These are phyloP conservation scores for Carex scoparia DNA, from an alignment of 176 grass and related monocot genomes.

Conservation along the genomic window DNA sequence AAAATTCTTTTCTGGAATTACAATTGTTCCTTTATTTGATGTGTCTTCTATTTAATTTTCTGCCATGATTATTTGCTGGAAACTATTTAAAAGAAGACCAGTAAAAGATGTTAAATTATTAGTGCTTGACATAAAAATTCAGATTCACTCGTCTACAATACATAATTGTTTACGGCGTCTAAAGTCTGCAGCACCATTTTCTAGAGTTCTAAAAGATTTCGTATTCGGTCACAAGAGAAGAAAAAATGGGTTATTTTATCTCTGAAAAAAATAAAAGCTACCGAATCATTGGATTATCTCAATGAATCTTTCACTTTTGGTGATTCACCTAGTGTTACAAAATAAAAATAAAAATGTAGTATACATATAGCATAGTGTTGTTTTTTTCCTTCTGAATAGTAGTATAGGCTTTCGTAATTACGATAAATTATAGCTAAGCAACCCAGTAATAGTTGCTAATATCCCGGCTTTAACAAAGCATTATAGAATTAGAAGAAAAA, in stretches of 20 bases:
- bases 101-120: background rate
- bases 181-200: background rate
- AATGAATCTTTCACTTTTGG: background rate
- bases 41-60: background rate
- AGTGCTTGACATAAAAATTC: background rate
- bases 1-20: background rate
- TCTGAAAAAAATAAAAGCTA: too few species aligned
- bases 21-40: background rate
- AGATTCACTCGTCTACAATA: background rate
- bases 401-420: too few species aligned
- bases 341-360: too few species aligned
- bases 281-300: background rate
- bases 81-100: background rate
- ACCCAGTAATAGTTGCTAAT: too few species aligned
- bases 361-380: too few species aligned
- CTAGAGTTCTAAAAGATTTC: background rate
- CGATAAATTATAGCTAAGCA: too few species aligned
- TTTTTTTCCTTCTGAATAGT: too few species aligned
- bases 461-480: too few species aligned
- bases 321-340: too few species aligned
- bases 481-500: too few species aligned
- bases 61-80: background rate
- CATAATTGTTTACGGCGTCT: background rate
- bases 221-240: too few species aligned
- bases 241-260: too few species aligned